Conservation (phyloP, 768 basidiomycete species). For the Suillus variegatus region DNA sequence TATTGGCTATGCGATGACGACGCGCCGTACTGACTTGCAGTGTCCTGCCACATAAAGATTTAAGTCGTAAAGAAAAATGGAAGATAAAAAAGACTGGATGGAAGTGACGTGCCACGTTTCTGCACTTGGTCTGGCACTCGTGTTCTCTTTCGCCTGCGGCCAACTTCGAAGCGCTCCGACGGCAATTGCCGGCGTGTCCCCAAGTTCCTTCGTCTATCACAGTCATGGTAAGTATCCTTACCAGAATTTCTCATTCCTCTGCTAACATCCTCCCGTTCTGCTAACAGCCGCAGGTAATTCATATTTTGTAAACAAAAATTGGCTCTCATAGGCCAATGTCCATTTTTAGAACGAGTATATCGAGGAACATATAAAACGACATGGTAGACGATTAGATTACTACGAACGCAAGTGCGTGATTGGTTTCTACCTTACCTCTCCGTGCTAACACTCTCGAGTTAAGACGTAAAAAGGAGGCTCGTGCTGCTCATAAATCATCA, state of each 20-base stretch:
- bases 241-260: not conserved
- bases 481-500: slow-evolving; percentile 76
- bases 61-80: not conserved
- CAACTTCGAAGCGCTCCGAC: slow-evolving; percentile 8
- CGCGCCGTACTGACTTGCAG: slow-evolving; percentile 54
- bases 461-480: slow-evolving; percentile 83
- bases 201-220: slow-evolving; percentile 6
- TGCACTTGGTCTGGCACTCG: slow-evolving; percentile 14
- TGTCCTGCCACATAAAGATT: slow-evolving; percentile 74
- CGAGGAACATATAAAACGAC: slow-evolving; percentile 96
- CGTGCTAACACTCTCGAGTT: not conserved
- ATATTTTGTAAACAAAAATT: not conserved
- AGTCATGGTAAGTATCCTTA: slow-evolving; percentile 29
- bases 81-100: not conserved
- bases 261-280: slow-evolving; percentile 16
- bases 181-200: slow-evolving; percentile 28
- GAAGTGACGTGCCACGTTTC: slow-evolving; percentile 1
- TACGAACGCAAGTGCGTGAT: slow-evolving; percentile 86
- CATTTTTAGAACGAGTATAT: slow-evolving; percentile 91
- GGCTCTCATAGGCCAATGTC: slow-evolving; percentile 10
- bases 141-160: not conserved
- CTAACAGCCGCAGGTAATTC: slow-evolving; percentile 64
- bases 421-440: not conserved
- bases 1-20: slow-evolving; percentile 58
- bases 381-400: slow-evolving; percentile 94